Percentiles rank a stretch among this genome's conserved stretches.
phyloP scores from a whole-genome alignment of 2,329 filamentous ascomycete species.

The Arthrobotrys megalospora region DNA sequence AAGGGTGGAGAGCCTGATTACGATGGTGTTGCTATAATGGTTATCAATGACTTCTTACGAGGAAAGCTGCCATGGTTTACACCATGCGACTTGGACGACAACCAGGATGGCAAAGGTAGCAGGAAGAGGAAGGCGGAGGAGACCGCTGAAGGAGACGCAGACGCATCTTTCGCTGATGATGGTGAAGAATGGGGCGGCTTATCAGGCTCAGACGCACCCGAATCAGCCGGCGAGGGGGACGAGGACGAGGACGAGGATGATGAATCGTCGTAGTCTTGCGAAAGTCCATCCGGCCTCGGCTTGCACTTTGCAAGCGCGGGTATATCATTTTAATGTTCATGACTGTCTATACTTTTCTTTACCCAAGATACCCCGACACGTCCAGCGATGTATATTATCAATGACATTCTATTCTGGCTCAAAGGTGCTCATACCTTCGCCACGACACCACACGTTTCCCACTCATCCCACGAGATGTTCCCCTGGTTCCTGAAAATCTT shows the following conservation, averaged over 20 bases:
- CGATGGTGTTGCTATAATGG: slow-evolving; percentile 95
- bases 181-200: slow-evolving; percentile 62
- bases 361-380: slow-evolving; percentile 46
- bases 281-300: background rate
- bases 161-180: slow-evolving; percentile 65
- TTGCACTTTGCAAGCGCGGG: slow-evolving; percentile 2
- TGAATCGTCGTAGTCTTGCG: slow-evolving; percentile 53
- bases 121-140: slow-evolving; percentile 77
- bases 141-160: slow-evolving; percentile 66
- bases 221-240: slow-evolving; percentile 63
- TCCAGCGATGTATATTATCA: slow-evolving; percentile 57
- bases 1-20: slow-evolving; percentile 95
- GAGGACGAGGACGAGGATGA: slow-evolving; percentile 65
- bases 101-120: slow-evolving; percentile 80
- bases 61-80: slow-evolving; percentile 93
- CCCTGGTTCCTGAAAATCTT: slow-evolving; percentile 13
- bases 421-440: slow-evolving; percentile 53
- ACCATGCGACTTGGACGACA: slow-evolving; percentile 67
- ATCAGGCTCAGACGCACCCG: slow-evolving; percentile 61
- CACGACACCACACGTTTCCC: background rate
- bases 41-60: slow-evolving; percentile 94
- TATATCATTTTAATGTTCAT: slow-evolving; percentile 24
- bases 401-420: slow-evolving; percentile 34
- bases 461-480: slow-evolving; percentile 14
- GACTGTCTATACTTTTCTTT: slow-evolving; percentile 37